Base-by-base conservation (phyloP, 2,329 filamentous ascomycete genomes). In the Ascochyta rabiei region DNA sequence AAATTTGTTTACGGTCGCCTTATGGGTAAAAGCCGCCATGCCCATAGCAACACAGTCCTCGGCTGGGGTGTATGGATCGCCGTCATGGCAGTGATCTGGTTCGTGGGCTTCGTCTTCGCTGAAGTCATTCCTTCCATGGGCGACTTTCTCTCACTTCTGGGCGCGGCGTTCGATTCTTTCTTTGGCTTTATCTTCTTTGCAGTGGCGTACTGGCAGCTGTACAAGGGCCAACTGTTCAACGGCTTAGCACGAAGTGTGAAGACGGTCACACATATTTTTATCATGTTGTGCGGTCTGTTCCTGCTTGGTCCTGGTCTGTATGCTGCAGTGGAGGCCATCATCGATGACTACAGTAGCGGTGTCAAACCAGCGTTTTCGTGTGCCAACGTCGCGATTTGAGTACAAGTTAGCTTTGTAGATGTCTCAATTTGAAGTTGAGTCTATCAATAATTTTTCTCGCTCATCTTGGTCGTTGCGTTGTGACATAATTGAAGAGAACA, bases 151-250 rank as follows among this genome's bases (percentile, higher is more conserved):
- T 86, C 85, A 4, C 80, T 90, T 56, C 89, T 91, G 86, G 89
- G 86, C 13, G 90, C 90, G 1, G 83, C 96, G 1, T 96, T 96
- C 69, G 91, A 96, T 76, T 93, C 89, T 48, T 93, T 91, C 81
- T 93, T 93, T 66, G 93, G 93, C 21, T 96, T 96, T 80, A 96
- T 96, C 71, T 96, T 96, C 80, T 96, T 89, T 88, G 89, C 88
- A 9, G 83, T 91, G 1, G 89, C 89, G 1, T 93, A 90, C 69
- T 84, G 91, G 69, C 84, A 89, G 48, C 90, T 93, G 87, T 82
- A 89, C 48, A 78, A 77, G 23, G 87, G 82, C 0, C 87, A 90
- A 57, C 80, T 81, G 19, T 82, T 80, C 47, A 42, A 46, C 1
- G 72, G 75, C 2, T 42, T 67, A 0, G 52, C 61, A 0, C 71